phyloP scores from a whole-genome alignment of 495 filamentous ascomycete genomes.

The Venustampulla echinocandica region DNA sequence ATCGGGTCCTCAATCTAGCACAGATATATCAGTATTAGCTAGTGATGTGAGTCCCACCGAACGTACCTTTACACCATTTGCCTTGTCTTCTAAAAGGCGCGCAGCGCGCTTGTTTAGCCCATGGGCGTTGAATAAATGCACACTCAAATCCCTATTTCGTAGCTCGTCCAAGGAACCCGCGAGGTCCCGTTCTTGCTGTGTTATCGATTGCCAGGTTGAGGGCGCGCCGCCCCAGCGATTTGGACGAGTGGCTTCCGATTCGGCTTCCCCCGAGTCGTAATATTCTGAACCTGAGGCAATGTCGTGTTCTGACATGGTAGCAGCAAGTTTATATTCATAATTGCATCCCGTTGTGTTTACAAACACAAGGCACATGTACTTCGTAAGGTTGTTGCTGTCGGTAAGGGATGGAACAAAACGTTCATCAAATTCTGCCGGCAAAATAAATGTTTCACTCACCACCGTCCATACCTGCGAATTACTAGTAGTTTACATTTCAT shows the following conservation, averaged over 20 bases:
- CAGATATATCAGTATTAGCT: background rate
- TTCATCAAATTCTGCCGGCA: background rate
- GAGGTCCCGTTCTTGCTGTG: conserved; percentile 47
- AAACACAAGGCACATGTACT: background rate
- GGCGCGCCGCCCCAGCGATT: conserved; percentile 46
- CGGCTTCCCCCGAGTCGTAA: background rate
- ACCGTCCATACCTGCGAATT: too few relatives aligned
- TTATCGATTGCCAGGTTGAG: conserved; percentile 53
- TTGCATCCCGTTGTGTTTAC: too few relatives aligned
- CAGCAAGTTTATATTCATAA: background rate
- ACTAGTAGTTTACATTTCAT: too few relatives aligned
- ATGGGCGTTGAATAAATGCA: conserved; percentile 71
- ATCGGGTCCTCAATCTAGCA: conserved; percentile 2
- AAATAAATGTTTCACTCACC: too few relatives aligned
- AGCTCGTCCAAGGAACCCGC: conserved; percentile 48
- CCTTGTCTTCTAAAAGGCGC: background rate
- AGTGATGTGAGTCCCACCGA: background rate
- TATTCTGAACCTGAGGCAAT: conserved; percentile 3
- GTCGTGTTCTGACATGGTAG: background rate
- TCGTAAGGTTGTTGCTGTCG: background rate
- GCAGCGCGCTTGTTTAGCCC: conserved; percentile 42
- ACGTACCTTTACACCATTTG: background rate
- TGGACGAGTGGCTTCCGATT: conserved; percentile 18
- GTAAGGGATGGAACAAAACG: too few relatives aligned
- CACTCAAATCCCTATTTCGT: conserved; percentile 51